Evolutionary conservation across 805 yeast genomes (phyloP), one percentile per base, ranked within the genome.

Genomic region (Saccharomyces mikatae): DNA sequence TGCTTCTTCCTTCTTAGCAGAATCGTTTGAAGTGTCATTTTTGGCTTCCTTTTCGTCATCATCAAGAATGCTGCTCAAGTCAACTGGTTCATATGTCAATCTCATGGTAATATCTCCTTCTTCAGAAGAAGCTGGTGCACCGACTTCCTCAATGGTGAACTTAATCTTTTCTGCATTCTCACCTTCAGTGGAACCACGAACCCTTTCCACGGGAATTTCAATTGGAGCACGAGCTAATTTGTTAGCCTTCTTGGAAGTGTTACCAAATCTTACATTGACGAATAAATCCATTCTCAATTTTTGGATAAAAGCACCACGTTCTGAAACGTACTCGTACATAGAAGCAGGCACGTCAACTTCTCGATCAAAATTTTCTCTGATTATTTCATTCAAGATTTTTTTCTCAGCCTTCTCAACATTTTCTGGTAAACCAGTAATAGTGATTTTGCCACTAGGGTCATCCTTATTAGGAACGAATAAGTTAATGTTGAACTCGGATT

Each of bases 371-470:
- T 79, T 77, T 62, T 84, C 88, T 64, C 77, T 80, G 53, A 86
- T 80, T 56, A 89, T 72, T 55, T 80, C 83, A 21, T 63, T 58
- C 8, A 66, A 66, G 52, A 91, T 77, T 66, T 82, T 83, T 49
- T 74, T 79, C 68, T 80, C 83, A 57, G 89, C 89, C 53, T 75
- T 77, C 44, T 75, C 85, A 50, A 88, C 75, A 52, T 80, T 76
- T 55, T 80, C 91, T 4, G 89, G 84, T 58, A 80, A 72, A 54
- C 96, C 97, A 48, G 71, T 68, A 50, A 90, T 69, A 36, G 75
- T 75, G 52, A 90, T 78, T 36, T 67, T 68, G 24, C 80, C 81
- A 6, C 81, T 75, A 32, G 74, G 71, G 52, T 75, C 78, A 55
- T 64, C 68, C 56, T 76, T 78, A 64, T 78, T 79, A 59, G 97